phyloP scores from a whole-genome alignment of 768 basidiomycete species.

The Leccinum boreale region DNA sequence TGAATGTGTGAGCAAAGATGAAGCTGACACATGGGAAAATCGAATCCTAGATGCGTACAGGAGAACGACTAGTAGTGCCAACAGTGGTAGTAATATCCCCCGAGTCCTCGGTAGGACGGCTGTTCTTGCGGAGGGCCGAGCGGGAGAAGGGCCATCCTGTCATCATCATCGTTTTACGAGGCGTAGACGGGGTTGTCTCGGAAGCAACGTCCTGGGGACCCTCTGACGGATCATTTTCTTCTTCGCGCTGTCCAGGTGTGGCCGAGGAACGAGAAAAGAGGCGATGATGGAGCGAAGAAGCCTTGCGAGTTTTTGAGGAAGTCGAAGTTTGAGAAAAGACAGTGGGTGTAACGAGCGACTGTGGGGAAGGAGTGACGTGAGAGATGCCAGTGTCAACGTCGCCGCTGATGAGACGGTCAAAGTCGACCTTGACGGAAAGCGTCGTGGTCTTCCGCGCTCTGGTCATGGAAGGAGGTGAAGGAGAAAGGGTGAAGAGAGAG shows the following conservation, averaged over 20 bases:
- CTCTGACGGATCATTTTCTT: conserved; percentile 3
- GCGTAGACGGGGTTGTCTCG: conserved; percentile 1
- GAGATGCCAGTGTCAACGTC: conserved; percentile 18
- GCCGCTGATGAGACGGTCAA: conserved; percentile 32
- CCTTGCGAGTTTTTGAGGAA: conserved; percentile 13
- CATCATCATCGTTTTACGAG: conserved; percentile 24
- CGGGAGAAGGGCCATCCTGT: conserved; percentile 31
- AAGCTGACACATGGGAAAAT: not conserved
- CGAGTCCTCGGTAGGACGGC: conserved; percentile 8
- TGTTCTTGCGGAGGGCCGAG: conserved; percentile 18
- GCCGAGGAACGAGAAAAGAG: conserved; percentile 28
- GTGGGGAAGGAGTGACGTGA: conserved; percentile 4
- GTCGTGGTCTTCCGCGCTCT: conserved; percentile 24
- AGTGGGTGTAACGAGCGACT: conserved; percentile 22
- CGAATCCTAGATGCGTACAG: conserved; percentile 10
- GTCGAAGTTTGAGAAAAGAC: conserved; percentile 16
- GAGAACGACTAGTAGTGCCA: not conserved
- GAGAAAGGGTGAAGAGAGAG: not conserved
- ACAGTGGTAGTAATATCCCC: not conserved
- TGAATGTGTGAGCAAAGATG: conserved; percentile 3
- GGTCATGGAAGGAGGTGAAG: conserved; percentile 17
- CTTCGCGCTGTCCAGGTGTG: conserved; percentile 6
- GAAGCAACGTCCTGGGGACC: conserved; percentile 8
- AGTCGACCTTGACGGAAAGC: conserved; percentile 27
- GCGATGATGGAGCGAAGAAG: conserved; percentile 28